Base-by-base conservation (phyloP, 2,329 filamentous ascomycete species). In the Fusarium napiforme region DNA sequence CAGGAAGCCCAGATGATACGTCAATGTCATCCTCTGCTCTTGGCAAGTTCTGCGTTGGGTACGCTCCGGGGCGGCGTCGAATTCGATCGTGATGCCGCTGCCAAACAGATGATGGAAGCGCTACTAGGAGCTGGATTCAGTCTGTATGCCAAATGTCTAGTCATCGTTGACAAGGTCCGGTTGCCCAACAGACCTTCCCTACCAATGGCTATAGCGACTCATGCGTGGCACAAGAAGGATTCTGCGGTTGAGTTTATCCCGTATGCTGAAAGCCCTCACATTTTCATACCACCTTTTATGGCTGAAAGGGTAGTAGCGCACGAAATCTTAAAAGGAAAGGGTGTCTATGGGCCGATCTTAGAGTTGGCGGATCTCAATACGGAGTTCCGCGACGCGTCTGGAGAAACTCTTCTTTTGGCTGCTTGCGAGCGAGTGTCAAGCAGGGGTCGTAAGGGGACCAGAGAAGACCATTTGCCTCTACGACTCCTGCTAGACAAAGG, bases 361-460 rank as follows among this genome's bases (percentile, higher is more conserved):
- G 66, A 69, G 5, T 23, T 68, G 7, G 58, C 50, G 4, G 52
- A 42, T 34, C 62, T 76, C 32, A 59, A 76, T 15, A 39, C 69
- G 28, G 68, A 74, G 37, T 50, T 43, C 11, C 59, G 64, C 23
- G 67, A 73, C 39, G 28, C 21, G 15, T 56, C 52, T 47, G 69
- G 71, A 21, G 53, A 50, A 32, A 73, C 71, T 5, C 61, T 64
- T 34, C 52, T 76, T 15, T 23, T 76, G 32, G 66, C 71, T 40
- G 43, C 63, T 43, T 71, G 61, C 14, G 64, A 49, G 26, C 36
- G 60, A 43, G 42, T 50, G 23, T 50, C 32, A 50, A n/a, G 19
- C 19, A 36, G 18, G 10, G 2, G 32, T 4, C 18, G 6, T 3
- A 7, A n/a, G 9, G 23, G 32, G 3, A 7, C 9, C 8, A 6